These are phyloP conservation scores for Schoenoplectus tabernaemontani DNA, from an alignment of 202 grass and related monocot genomes.

Conservation along the genomic window DNA sequence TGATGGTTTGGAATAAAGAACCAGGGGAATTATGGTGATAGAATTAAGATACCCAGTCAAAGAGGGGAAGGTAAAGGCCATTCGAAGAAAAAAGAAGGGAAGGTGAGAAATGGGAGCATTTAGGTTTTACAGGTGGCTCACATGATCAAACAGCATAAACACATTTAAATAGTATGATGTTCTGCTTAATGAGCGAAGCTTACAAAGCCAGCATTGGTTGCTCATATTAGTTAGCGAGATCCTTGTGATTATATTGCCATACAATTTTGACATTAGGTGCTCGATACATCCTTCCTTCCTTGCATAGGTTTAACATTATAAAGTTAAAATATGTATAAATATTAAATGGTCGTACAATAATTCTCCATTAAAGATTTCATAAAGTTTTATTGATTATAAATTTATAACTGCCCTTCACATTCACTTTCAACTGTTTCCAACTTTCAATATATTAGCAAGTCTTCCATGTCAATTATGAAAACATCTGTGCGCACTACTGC, in stretches of 20 bases:
- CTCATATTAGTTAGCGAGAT: background rate
- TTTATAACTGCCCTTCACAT: background rate
- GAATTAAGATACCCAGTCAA: background rate
- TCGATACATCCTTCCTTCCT: background rate
- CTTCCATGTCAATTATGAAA: background rate
- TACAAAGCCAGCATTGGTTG: background rate
- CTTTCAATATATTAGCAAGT: background rate
- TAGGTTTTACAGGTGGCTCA: constrained; percentile 65
- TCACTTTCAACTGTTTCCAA: background rate
- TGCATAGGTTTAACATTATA: background rate
- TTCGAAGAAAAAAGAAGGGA: too few species aligned
- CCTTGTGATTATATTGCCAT: background rate
- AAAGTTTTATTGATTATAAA: background rate
- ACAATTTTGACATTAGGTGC: background rate
- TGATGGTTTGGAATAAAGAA: background rate
- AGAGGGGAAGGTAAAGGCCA: too few species aligned
- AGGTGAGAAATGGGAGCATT: constrained; percentile 47
- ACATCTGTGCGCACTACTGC: too few species aligned
- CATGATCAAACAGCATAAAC: constrained; percentile 19
- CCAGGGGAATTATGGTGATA: background rate
- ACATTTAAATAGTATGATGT: background rate
- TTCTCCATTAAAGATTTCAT: background rate
- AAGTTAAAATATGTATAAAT: background rate
- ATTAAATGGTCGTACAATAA: background rate
- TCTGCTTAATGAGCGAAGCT: background rate